A percentile compares a stretch with the other conserved stretches of the same genome.
phyloP scores from a whole-genome alignment of 2,329 filamentous ascomycete genomes.

The Hysterium pulicare region DNA sequence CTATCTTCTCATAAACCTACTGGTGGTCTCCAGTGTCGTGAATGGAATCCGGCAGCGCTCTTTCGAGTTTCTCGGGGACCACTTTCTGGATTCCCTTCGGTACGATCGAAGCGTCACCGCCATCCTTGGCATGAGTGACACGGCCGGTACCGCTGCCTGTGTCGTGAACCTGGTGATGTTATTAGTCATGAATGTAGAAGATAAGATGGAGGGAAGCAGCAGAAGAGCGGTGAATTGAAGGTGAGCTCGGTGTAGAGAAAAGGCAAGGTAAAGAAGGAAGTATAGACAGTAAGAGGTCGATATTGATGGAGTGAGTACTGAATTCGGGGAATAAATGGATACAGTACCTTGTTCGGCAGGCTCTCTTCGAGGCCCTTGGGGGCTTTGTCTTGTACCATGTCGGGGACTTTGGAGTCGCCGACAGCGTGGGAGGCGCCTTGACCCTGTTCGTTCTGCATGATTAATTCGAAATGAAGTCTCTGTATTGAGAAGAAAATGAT shows the following conservation, averaged over 20 bases:
- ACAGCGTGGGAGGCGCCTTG: constrained; percentile 43
- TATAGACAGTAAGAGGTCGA: background rate
- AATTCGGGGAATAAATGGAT: too few species aligned
- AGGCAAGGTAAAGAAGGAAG: background rate
- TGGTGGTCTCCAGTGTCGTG: constrained; percentile 37
- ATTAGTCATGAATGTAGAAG: background rate
- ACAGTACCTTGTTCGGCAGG: constrained; percentile 34
- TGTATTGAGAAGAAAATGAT: too few species aligned
- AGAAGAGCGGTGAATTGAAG: background rate
- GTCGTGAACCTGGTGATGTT: constrained; percentile 35
- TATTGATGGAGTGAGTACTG: background rate
- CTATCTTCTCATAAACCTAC: too few species aligned
- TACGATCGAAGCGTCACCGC: constrained; percentile 37
- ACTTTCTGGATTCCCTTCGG: constrained; percentile 44
- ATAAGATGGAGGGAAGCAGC: background rate
- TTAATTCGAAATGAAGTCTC: too few species aligned
- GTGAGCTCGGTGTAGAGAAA: background rate
- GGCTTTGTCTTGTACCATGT: constrained; percentile 38
- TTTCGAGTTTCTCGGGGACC: constrained; percentile 44
- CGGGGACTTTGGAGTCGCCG: constrained; percentile 39
- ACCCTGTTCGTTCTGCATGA: constrained; percentile 33
- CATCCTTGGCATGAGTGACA: constrained; percentile 40
- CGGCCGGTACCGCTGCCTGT: constrained; percentile 35
- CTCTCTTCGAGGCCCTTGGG: constrained; percentile 38
- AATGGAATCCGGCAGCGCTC: constrained; percentile 42